phyloP scores from a whole-genome alignment of 331 rosid genomes.

The Prunus yedoensis region DNA sequence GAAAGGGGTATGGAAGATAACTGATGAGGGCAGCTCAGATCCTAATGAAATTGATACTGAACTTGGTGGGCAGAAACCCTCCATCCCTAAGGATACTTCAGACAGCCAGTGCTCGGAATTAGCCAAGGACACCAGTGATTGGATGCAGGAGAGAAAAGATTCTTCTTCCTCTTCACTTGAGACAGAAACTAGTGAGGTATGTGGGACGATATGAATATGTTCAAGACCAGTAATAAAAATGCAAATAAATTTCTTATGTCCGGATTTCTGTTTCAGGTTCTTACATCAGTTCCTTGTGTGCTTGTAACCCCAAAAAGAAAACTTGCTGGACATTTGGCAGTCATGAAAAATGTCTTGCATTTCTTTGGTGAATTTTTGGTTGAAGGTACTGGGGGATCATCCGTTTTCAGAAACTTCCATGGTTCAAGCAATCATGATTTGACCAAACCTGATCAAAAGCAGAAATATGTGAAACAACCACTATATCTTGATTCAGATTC shows the following conservation, averaged over 20 bases:
- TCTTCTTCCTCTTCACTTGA: conserved; percentile 51
- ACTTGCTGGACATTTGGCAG: conserved; percentile 88
- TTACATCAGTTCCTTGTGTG: conserved; percentile 76
- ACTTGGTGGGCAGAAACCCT: conserved; percentile 47
- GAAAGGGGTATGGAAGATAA: conserved; percentile 81
- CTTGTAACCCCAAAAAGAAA: conserved; percentile 89
- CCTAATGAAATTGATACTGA: conserved; percentile 56
- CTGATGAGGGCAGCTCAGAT: conserved; percentile 79
- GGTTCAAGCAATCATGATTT: conserved; percentile 56
- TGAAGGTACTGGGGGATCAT: conserved; percentile 94
- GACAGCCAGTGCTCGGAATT: conserved; percentile 56
- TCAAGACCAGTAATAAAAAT: conserved; percentile 16
- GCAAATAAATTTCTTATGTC: conserved; percentile 20
- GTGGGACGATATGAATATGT: conserved; percentile 21
- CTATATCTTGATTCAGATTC: conserved; percentile 53
- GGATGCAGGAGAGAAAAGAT: conserved; percentile 67
- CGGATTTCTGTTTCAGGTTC: conserved; percentile 66
- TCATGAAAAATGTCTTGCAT: conserved; percentile 89
- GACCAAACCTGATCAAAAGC: conserved; percentile 67
- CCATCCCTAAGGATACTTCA: conserved; percentile 47
- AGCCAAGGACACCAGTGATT: conserved; percentile 53
- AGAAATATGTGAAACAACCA: conserved; percentile 59
- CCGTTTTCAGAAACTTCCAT: conserved; percentile 74
- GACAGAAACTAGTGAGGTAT: conserved; percentile 84
- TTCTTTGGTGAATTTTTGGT: conserved; percentile 86